These are phyloP conservation scores for Leccinum angustisporum DNA, from an alignment of 1,284 basidiomycete genomes.

Conservation along the genomic window DNA sequence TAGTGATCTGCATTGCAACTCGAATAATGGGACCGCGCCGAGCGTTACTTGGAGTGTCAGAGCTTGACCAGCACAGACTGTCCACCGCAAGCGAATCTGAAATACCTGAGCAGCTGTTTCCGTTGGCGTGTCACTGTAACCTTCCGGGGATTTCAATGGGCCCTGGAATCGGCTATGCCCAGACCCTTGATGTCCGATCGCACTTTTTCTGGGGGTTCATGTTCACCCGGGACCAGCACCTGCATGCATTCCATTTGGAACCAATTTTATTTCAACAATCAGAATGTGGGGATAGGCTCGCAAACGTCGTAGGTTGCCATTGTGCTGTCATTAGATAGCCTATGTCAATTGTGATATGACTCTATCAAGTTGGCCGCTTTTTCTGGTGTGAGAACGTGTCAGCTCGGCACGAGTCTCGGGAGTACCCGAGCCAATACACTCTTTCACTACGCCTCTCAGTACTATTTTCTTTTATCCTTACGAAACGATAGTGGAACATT, in stretches of 20 bases:
- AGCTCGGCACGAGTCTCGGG: background rate
- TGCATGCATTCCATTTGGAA: background rate
- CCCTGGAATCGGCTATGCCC: background rate
- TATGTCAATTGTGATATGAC: conserved; percentile 6
- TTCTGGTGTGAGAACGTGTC: background rate
- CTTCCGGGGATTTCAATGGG: background rate
- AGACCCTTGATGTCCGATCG: background rate
- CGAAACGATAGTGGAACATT: conserved; percentile 11
- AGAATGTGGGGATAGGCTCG: background rate
- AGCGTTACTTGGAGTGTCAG: background rate
- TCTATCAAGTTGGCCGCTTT: conserved; percentile 1
- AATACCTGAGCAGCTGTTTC: background rate
- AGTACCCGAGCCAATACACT: background rate
- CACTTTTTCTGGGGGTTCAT: background rate
- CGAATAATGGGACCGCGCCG: background rate
- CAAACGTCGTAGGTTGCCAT: too few relatives aligned
- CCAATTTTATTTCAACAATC: background rate
- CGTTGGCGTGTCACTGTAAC: background rate
- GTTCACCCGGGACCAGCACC: background rate
- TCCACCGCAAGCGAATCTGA: background rate
- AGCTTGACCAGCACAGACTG: background rate
- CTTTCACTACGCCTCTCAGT: too few relatives aligned
- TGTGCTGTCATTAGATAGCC: background rate
- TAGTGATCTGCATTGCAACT: background rate
- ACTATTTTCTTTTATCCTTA: conserved; percentile 4